These are phyloP conservation scores for Scleroderma citrinum DNA, from an alignment of 768 basidiomycete genomes.

Conservation along the genomic window DNA sequence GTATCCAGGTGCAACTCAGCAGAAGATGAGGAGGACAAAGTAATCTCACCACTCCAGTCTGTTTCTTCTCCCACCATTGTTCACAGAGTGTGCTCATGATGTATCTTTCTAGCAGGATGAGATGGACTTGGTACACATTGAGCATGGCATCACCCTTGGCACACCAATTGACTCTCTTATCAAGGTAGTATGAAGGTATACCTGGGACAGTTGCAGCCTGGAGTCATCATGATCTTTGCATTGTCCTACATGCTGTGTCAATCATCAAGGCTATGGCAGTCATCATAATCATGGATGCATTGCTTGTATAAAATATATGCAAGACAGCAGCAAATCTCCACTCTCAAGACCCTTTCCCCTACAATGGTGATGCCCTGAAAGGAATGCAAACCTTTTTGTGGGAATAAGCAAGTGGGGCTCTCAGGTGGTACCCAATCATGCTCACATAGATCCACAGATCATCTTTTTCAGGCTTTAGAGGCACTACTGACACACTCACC, in stretches of 20 bases:
- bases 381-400: not conserved
- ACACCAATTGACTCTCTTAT: constrained; percentile 97
- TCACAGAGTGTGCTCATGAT: constrained; percentile 1
- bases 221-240: constrained; percentile 96
- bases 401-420: no score
- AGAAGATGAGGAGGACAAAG: constrained; percentile 93
- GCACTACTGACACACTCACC: no score
- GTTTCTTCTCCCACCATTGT: constrained; percentile 24
- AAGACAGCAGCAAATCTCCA: constrained; percentile 66
- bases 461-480: no score
- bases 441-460: no score
- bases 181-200: constrained; percentile 84
- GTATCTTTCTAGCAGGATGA: constrained; percentile 67
- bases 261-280: constrained; percentile 99
- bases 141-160: constrained; percentile 91
- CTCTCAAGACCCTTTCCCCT: constrained; percentile 69
- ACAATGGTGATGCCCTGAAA: constrained; percentile 75
- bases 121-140: constrained; percentile 88
- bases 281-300: no score
- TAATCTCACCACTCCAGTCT: constrained; percentile 89
- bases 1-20: constrained; percentile 88
- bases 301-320: constrained; percentile 85
- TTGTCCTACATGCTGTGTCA: constrained; percentile 93
- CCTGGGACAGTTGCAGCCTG: constrained; percentile 79
- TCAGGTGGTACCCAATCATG: no score